Evolutionary conservation across 139 green algal species (phyloP), one percentile per base, ranked within the genome.

Genomic region (Pseudopediastrum boryanum): DNA sequence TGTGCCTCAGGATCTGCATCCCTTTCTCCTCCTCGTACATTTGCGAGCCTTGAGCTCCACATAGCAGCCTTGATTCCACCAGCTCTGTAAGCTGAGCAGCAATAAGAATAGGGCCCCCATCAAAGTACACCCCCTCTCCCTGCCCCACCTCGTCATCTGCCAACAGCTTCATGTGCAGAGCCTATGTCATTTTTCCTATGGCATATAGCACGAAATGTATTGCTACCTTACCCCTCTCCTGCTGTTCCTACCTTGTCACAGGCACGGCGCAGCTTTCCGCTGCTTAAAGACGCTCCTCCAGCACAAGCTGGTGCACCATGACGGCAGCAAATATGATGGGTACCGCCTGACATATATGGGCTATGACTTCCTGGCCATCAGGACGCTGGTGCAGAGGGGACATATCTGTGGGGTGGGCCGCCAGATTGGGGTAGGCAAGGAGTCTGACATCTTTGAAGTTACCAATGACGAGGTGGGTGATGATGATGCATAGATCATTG

Each of bases 261-360:
- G 92, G 83, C 90, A 96, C 51, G 95, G 95, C 4, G 94, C 94
- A 6, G 85, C 93, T 0, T 93, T 90, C 77, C 94, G 94, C 64
- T 92, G 88, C 76, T 80, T 99, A 33, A 87, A 85, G 52, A 90
- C 87, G 0, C 90, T 99, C 27, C 86, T 98, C 41, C 87, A 89
- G 23, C 91, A 98, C 83, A 99, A 99, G 85, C 90, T 99, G 41
- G 85, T 99, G 41, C 97, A 99, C 77, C 96, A 99, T 62, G 97
- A 99, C 16, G 88, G 84, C 58, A 80, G 75, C 33, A 93, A 95
- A 44, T 97, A 98, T 79, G 94, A 98, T 31, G 95, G 94, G 2
- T 99, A 97, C 83, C 88, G 96, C 35, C 82, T 99, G 27, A 99
- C 96, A 9, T 90, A 90, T 44, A 84, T 98, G 79, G 96, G 96